Evolutionary conservation across 805 yeast species (phyloP).

Genomic region (Yarrowia alimentaria): DNA sequence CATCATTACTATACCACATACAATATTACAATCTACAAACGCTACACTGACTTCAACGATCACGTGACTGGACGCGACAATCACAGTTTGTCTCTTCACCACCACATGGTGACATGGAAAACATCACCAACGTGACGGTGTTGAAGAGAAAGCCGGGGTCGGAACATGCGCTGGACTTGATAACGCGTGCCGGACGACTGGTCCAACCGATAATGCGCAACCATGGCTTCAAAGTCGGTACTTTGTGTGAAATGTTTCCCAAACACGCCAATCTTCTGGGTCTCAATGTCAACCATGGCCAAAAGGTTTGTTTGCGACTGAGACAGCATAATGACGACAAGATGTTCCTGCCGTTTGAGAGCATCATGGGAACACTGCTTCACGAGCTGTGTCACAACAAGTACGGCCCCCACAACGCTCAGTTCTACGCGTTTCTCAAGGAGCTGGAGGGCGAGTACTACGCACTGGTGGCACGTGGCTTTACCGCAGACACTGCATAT

Average conservation of each 20-base stretch:
- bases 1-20: too few relatives aligned
- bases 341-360: constrained; percentile 58
- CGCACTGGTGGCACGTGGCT: constrained; percentile 43
- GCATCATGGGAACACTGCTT: constrained; percentile 74
- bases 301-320: constrained; percentile 66
- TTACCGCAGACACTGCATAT: constrained; percentile 28
- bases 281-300: constrained; percentile 75
- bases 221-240: constrained; percentile 61
- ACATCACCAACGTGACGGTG: constrained; percentile 37
- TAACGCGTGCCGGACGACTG: constrained; percentile 62
- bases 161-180: constrained; percentile 55
- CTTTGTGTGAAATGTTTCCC: constrained; percentile 80
- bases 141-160: constrained; percentile 48
- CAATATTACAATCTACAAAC: too few relatives aligned
- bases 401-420: constrained; percentile 74
- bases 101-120: constrained; percentile 27
- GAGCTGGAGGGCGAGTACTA: constrained; percentile 54
- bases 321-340: constrained; percentile 55
- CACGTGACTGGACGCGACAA: too few relatives aligned
- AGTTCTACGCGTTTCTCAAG: constrained; percentile 65
- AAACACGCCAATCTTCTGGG: constrained; percentile 65
- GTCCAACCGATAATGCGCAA: constrained; percentile 80
- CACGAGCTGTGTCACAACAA: constrained; percentile 85
- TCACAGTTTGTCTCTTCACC: too few relatives aligned
- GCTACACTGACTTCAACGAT: too few relatives aligned